Conservation (phyloP, 352 stramenopile species). For the Phytopythium helicoides region DNA sequence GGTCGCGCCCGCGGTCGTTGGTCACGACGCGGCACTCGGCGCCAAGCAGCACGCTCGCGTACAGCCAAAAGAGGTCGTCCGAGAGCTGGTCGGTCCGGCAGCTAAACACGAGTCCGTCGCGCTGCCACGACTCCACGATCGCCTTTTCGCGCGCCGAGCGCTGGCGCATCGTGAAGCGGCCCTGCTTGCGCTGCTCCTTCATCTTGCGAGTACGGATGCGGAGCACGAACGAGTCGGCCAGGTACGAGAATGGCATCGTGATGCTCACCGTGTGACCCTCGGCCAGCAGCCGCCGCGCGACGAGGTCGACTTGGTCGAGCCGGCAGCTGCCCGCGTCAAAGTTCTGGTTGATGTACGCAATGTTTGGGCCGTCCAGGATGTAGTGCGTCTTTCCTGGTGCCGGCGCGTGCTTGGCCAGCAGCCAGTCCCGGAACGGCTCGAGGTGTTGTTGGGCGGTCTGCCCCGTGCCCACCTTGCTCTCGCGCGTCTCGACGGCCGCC, state of each 20-base stretch:
- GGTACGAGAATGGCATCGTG: conserved; percentile 66
- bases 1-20: conserved; percentile 98
- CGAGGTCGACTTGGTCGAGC: conserved; percentile 94
- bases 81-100: conserved; percentile 77
- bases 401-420: conserved; percentile 29
- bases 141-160: conserved; percentile 52
- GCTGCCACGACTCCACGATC: conserved; percentile 64
- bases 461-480: conserved; percentile 34
- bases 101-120: conserved; percentile 89
- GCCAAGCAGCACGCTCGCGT: conserved; percentile 84
- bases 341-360: conserved; percentile 97
- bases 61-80: conserved; percentile 99
- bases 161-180: conserved; percentile 47
- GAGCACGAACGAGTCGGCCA: conserved; percentile 60
- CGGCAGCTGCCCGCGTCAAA: conserved; percentile 91
- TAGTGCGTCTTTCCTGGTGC: conserved; percentile 51
- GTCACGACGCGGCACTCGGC: conserved; percentile 85
- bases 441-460: conserved; percentile 56
- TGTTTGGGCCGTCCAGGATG: conserved; percentile 97
- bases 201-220: conserved; percentile 54
- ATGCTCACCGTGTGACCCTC: conserved; percentile 78
- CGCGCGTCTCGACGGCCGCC: conserved; percentile 50
- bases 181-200: conserved; percentile 41
- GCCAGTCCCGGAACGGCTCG: conserved; percentile 63
- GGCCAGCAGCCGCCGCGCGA: conserved; percentile 83